Conservation (phyloP, 331 rosid genomes). For the Malus hybrid region DNA sequence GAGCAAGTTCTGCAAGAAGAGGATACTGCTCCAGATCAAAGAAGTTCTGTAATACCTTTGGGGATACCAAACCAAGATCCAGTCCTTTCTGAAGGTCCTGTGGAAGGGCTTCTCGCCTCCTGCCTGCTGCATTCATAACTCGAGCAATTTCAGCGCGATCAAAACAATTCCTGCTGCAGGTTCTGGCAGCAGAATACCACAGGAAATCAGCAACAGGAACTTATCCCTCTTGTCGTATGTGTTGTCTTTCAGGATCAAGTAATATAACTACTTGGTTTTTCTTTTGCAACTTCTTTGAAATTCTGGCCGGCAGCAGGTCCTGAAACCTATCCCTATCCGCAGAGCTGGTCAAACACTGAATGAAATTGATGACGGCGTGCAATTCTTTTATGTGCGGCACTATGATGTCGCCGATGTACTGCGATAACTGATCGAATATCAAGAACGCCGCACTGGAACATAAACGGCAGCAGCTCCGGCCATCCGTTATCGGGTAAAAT, state of each 20-base stretch:
- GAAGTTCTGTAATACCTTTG: conserved; percentile 86
- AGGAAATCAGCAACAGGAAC: conserved; percentile 91
- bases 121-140: conserved; percentile 98
- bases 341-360: conserved; percentile 41
- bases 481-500: conserved; percentile 39
- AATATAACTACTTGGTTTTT: conserved; percentile 83
- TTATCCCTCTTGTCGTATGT: conserved; percentile 83
- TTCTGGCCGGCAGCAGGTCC: conserved; percentile 64
- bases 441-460: conserved; percentile 52
- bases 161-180: conserved; percentile 87
- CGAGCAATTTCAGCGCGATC: conserved; percentile 98
- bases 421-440: conserved; percentile 34
- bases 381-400: conserved; percentile 41
- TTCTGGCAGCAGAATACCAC: conserved; percentile 97
- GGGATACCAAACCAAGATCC: conserved; percentile 95
- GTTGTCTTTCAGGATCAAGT: conserved; percentile 93
- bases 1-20: conserved; percentile 71
- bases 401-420: conserved; percentile 49
- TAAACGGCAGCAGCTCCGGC: conserved; percentile 57
- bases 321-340: conserved; percentile 54
- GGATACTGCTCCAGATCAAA: conserved; percentile 94
- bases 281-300: conserved; percentile 73
- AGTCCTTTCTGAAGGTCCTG: conserved; percentile 97
- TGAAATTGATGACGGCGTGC: conserved; percentile 37
- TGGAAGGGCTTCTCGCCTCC: conserved; percentile 90